Evolutionary conservation across 208 protist species (phyloP).

Genomic region (Phytomonas francai): DNA sequence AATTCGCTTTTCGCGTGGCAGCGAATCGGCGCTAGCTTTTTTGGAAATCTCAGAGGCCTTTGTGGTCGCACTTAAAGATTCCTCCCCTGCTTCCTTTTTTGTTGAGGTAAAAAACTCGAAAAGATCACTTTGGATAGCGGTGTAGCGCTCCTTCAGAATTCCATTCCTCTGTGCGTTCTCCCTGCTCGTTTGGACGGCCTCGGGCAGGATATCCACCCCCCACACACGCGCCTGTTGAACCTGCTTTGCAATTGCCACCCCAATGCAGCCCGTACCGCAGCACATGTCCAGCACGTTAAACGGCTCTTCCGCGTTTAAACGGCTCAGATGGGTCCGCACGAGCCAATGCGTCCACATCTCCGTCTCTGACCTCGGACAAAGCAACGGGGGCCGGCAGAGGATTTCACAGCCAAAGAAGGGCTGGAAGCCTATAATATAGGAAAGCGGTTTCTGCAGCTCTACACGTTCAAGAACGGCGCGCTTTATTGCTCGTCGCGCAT

Average conservation of each 20-base stretch:
- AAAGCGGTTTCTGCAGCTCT: slow-evolving; percentile 75
- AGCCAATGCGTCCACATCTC: slow-evolving; percentile 88
- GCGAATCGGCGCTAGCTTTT: too few relatives aligned
- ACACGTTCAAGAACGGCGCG: slow-evolving; percentile 62
- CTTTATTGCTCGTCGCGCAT: slow-evolving; percentile 51
- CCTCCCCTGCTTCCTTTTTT: neutral
- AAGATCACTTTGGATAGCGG: slow-evolving; percentile 63
- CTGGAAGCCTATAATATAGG: slow-evolving; percentile 83
- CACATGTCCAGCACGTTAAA: slow-evolving; percentile 76
- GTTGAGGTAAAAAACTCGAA: slow-evolving; percentile 50
- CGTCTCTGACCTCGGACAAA: slow-evolving; percentile 80
- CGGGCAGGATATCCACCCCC: slow-evolving; percentile 54
- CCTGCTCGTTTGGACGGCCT: slow-evolving; percentile 32
- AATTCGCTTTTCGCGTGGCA: too few relatives aligned
- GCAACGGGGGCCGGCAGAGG: slow-evolving; percentile 47
- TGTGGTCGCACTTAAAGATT: slow-evolving; percentile 9
- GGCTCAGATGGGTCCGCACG: slow-evolving; percentile 31
- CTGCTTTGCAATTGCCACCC: slow-evolving; percentile 74
- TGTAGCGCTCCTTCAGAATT: slow-evolving; percentile 34
- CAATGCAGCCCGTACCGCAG: slow-evolving; percentile 83
- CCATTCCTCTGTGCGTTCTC: slow-evolving; percentile 59
- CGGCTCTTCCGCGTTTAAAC: neutral
- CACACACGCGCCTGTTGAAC: slow-evolving; percentile 36
- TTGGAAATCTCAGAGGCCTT: too few relatives aligned
- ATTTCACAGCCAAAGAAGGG: slow-evolving; percentile 83